Conservation (phyloP, 1,284 basidiomycete species). For the Inonotus obliquus region DNA sequence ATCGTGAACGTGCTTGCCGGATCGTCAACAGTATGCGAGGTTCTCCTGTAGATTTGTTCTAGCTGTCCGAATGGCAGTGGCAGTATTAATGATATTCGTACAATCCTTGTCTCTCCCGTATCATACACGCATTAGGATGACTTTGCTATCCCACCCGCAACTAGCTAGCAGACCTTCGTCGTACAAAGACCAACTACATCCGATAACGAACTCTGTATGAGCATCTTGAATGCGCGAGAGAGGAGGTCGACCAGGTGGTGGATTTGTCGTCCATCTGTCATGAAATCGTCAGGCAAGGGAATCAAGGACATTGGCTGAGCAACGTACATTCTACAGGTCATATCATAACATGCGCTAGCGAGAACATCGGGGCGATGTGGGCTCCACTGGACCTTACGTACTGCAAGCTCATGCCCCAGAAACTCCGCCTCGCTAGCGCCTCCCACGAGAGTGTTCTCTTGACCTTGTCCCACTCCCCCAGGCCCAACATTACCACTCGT, state of each 20-base stretch:
- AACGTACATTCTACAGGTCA: slow-evolving; percentile 88
- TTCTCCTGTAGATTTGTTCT: not conserved
- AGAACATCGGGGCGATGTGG: slow-evolving; percentile 71
- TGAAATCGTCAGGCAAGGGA: slow-evolving; percentile 6
- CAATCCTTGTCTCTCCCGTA: not conserved
- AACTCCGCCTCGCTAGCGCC: slow-evolving; percentile 64
- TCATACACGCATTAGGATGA: slow-evolving; percentile 70
- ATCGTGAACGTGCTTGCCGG: too few relatives aligned
- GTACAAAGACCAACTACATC: slow-evolving; percentile 85
- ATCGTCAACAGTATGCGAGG: not conserved
- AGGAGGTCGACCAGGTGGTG: slow-evolving; percentile 47
- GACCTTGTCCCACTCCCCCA: slow-evolving; percentile 22
- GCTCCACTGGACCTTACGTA: slow-evolving; percentile 78
- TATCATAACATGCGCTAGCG: slow-evolving; percentile 89
- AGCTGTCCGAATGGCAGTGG: not conserved
- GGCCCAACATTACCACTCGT: slow-evolving; percentile 32
- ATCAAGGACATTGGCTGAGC: slow-evolving; percentile 29
- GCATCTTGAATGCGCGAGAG: slow-evolving; percentile 72
- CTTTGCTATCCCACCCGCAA: slow-evolving; percentile 85
- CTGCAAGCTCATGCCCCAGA: slow-evolving; percentile 77
- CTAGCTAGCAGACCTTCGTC: slow-evolving; percentile 83
- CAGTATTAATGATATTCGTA: not conserved
- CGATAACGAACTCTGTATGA: slow-evolving; percentile 95
- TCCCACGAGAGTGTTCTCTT: slow-evolving; percentile 46
- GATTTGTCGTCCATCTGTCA: slow-evolving; percentile 58